These are phyloP conservation scores for Quercus bicolor DNA, from an alignment of 306 rosid genomes.

Conservation along the genomic window DNA sequence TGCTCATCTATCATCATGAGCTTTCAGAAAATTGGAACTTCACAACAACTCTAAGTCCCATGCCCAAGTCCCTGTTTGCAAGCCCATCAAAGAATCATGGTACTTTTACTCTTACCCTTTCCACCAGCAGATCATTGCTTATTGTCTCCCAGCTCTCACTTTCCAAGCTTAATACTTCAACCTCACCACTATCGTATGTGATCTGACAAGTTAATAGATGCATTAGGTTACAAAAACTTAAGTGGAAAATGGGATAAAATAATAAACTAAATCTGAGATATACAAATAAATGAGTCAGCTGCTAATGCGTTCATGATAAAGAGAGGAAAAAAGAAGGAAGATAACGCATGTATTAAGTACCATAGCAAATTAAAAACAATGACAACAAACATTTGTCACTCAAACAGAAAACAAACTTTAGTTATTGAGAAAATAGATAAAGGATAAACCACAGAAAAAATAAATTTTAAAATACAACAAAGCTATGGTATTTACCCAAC, in stretches of 20 bases:
- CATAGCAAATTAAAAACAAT: neutral
- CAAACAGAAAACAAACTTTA: neutral
- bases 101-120: constrained; percentile 35
- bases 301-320: neutral
- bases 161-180: constrained; percentile 33
- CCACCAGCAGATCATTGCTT: constrained; percentile 19
- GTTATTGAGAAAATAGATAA: neutral
- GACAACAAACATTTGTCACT: neutral
- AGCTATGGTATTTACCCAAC: no score
- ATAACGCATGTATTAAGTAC: neutral
- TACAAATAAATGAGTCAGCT: neutral
- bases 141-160: constrained; percentile 32
- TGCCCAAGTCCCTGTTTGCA: neutral
- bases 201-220: constrained; percentile 25
- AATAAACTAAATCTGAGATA: neutral
- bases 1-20: neutral
- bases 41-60: neutral
- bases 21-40: neutral
- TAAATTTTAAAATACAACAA: neutral
- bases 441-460: neutral
- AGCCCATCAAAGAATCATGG: neutral
- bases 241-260: neutral
- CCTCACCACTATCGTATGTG: constrained; percentile 20
- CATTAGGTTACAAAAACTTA: neutral
- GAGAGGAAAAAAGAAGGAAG: neutral